Evolutionary conservation across 2,329 filamentous ascomycete genomes (phyloP).

Genomic region (Colletotrichum brevisporum): DNA sequence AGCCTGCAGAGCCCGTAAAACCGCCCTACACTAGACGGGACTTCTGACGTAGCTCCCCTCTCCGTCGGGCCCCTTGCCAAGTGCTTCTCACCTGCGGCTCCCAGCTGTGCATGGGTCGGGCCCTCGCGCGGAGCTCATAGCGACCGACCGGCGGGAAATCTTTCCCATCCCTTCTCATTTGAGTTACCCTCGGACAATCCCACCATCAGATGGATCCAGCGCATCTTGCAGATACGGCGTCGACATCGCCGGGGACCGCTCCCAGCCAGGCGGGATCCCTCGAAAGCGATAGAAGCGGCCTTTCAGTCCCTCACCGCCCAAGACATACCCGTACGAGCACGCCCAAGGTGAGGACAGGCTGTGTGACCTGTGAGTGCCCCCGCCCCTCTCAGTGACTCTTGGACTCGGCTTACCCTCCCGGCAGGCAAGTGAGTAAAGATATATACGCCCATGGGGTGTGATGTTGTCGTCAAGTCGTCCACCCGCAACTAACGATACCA

Average conservation of each 20-base stretch:
- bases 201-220: constrained; percentile 31
- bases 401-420: constrained; percentile 11
- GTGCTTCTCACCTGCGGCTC: constrained; percentile 20
- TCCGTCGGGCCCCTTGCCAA: constrained; percentile 12
- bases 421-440: constrained; percentile 38
- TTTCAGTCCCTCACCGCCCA: constrained; percentile 20
- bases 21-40: neutral
- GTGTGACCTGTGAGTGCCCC: constrained; percentile 39
- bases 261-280: constrained; percentile 22
- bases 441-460: neutral
- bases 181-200: constrained; percentile 28
- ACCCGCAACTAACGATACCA: constrained; percentile 5
- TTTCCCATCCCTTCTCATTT: constrained; percentile 20
- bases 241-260: constrained; percentile 9
- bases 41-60: neutral
- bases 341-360: constrained; percentile 41
- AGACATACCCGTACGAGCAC: constrained; percentile 41
- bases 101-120: constrained; percentile 23
- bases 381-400: neutral
- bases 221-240: constrained; percentile 29
- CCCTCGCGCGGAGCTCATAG: constrained; percentile 14
- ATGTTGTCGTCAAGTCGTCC: neutral
- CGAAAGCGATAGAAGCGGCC: constrained; percentile 11
- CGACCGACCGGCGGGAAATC: constrained; percentile 25
- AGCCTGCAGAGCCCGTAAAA: constrained; percentile 1